Base-by-base conservation (phyloP, 2,329 filamentous ascomycete genomes). In the Fusarium sp. region DNA sequence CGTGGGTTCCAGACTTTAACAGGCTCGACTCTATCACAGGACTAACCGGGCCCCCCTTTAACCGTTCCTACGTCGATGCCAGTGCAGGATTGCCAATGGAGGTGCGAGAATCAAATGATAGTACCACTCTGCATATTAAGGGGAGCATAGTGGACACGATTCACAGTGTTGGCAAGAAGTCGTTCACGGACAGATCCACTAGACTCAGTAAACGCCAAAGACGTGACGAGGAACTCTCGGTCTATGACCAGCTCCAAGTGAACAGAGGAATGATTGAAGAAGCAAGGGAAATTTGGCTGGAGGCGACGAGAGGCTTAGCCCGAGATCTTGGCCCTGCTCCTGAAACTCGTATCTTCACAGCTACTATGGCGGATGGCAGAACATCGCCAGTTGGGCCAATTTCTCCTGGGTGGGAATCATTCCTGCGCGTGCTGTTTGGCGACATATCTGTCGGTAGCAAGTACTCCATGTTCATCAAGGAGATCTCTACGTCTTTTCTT, bases 171-270 rank as follows among this genome's bases (percentile, higher is more conserved):
- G 44, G 45, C 0, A 30, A 53, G 10, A 18, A 8, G 1, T 9
- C 44, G 3, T 39, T 59, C 28, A 53, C 1, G 2, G 33, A 53
- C 0, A 50, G 4, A 15, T 22, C 15, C 12, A 35, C 3, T 12
- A 47, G 13, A 2, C 0, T 22, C 2, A 22, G n/a, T 2, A 14
- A 33, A 33, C 16, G 2, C 2, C 1, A 28, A 1, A 9, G 3
- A 44, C 1, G 7, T 0, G 31, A 22, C 11, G 20, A 30, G 11
- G 10, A 3, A 11, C 0, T 51, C 3, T 24, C 35, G 0, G 9
- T 31, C 0, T 3, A 31, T 0, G 45, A 54, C 2, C 26, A 60
- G 0, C 26, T 60, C 0, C 33, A 14, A 5, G 18, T 53, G 0
- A 53, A 60, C 4, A 60, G n/a, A 12, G 45, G 6, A 10, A 41